Evolutionary conservation across 176 grass and related monocot genomes (phyloP), one percentile per base, ranked within the genome.

Genomic region (Ensete ventricosum): DNA sequence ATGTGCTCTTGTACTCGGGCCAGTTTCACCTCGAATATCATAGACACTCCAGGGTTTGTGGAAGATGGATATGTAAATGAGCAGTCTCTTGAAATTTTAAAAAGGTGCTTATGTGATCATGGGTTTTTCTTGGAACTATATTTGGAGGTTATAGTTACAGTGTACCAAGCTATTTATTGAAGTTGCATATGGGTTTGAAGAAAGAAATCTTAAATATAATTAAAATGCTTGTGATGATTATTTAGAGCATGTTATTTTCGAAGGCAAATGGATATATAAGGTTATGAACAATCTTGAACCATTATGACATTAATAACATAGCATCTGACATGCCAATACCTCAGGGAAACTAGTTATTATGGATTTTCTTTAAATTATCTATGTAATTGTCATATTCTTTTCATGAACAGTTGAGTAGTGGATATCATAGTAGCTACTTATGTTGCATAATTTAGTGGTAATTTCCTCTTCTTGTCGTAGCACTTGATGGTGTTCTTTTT

Each of bases 11-110:
- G 91, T 55, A 79, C 80, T 16, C 74, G 84, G 25, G 91, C 88
- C 12, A 91, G 88, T 9, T 99, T 99, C 86, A 99, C 95, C 64
- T 88, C 94, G 79, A 94, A 89, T 85, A 87, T 99, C 43, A 99
- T 99, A 3, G 88, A 99, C 71, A 99, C 95, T 27, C 95, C 95
- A 17, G 91, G 95, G 66, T 81, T 99, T 64, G 90, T 95, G 62
- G 95, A 99, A 87, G 91, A 88, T 81, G 95, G 95, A 62, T 99
- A 99, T 82, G 86, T 99, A 51, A 99, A 94, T 72, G 95, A 91
- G 48, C 91, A 94, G 80, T 90, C 95, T 81, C 86, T 99, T 19
- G 86, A 94, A 62, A 94, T 99, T 71, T 91, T 99, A 55, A 99
- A 94, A 86, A 86, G 91, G 91, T 99, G 76, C 14, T 70, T 21